Evolutionary conservation across 805 yeast species (phyloP), one percentile per base, ranked within the genome.

Genomic region (Wickerhamiella australiensis): DNA sequence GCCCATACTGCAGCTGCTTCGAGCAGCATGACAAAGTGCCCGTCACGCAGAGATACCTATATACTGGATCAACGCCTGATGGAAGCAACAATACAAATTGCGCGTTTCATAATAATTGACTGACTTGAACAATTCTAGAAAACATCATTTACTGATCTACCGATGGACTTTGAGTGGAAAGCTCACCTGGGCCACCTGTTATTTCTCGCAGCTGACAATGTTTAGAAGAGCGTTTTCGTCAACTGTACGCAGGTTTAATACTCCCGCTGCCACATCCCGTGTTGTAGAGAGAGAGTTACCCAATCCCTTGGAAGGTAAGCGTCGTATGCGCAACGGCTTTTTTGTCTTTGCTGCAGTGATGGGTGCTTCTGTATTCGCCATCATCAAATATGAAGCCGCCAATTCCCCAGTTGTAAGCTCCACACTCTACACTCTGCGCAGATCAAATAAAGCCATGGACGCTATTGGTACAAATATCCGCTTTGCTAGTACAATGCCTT

Each of bases 331-430:
- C 50, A 58, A 68, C 20, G 76, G 78, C 50, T 80, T 87, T 62
- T 64, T 71, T 5, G 65, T 67, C 2, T 83, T 82, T 60, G 65
- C 74, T 42, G 63, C 69, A 12, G 65, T 74, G 47, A 78, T 82
- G 75, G 73, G 74, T 21, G 65, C 71, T 3, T 67, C 81, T 1
- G 66, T 82, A 45, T 69, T 74, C 26, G 74, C 84, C 26, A 84
- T 90, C 59, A 81, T 90, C 75, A 88, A 92, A 70, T 88, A 90
- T 66, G 98, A 92, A 64, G 88, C 87, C 63, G 79, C 87, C 17
- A 79, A 83, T 42, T 85, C 95, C 12, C 96, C 97, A 1, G 76
- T 90, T 52, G 82, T 90, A 58, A 76, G 82, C 37, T 88, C 95
- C 5, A 82, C 95, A 3, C 69, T 92, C 63, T 87, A 85, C 65